Evolutionary conservation across 177 flowering plant genomes (phyloP), one percentile per base, ranked within the genome.

Genomic region (Telopea speciosissima): DNA sequence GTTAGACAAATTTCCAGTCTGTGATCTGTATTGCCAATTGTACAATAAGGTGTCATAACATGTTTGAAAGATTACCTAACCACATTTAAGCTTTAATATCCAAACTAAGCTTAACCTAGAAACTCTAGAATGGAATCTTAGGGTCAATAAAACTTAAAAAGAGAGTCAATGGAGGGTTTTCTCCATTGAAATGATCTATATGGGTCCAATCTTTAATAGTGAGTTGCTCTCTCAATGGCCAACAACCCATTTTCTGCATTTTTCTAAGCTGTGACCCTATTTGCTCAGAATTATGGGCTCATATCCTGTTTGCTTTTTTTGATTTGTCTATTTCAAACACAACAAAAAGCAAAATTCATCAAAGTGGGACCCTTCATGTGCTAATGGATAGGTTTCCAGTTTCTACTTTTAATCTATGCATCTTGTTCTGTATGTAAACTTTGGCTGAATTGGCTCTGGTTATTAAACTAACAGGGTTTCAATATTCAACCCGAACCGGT

Each of bases 171-270:
- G 11, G 9, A 9, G 49, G 31, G 2, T 28, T 28, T 44, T 44
- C 49, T 44, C 4, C 49, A 44, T 28, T 28, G 49, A 13, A 9
- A 28, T 26, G 0, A 21, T 65, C 12, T 65, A 33, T n/a, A 66
- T 66, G 59, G 68, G 58, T 45, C 28, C 8, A 44, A 66, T 3
- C 24, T 58, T 45, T 49, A 17, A 16, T 26, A 66, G 22, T 33
- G 65, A 31, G 42, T 70, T 63, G 62, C 25, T 33, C 26, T 52
- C 60, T n/a, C 4, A 70, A 31, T 70, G 73, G 26, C 73, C 73
- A 49, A 70, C 73, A 63, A n/a, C 62, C 73, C 73, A 70, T 70
- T 70, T 70, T 3, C 40, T 36, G 40, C 9, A 36, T 36, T 36
- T 36, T 36, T 26, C 62, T 23, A 45, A 44, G 67, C 3, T 42